These are phyloP conservation scores for Rhexocercosporidium sp. DNA, from an alignment of 2,329 filamentous ascomycete species.

Conservation along the genomic window DNA sequence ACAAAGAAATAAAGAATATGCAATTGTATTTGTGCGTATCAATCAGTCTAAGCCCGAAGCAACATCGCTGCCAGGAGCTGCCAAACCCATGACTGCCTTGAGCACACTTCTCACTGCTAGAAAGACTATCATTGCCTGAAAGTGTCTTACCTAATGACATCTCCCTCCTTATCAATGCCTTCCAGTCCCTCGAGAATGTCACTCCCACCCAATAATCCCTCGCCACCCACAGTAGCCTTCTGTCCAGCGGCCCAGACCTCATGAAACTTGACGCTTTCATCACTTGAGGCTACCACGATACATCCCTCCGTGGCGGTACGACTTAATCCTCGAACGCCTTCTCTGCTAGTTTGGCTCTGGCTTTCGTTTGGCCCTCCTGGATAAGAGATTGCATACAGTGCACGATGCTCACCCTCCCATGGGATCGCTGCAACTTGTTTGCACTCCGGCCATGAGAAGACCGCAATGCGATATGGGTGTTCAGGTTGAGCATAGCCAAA, in stretches of 20 bases:
- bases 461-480: constrained; percentile 85
- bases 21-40: background rate
- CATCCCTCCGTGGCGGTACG: constrained; percentile 74
- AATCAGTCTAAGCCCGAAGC: background rate
- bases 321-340: constrained; percentile 59
- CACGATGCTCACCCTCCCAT: constrained; percentile 79
- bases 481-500: constrained; percentile 94
- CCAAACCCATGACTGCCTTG: background rate
- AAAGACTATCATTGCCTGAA: background rate
- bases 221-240: constrained; percentile 57
- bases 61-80: background rate
- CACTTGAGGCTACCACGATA: constrained; percentile 89
- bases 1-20: background rate
- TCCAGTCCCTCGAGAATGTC: constrained; percentile 84
- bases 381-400: constrained; percentile 87
- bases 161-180: constrained; percentile 76
- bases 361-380: constrained; percentile 61
- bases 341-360: constrained; percentile 39
- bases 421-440: constrained; percentile 83
- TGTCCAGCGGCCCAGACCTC: constrained; percentile 82
- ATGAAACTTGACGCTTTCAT: constrained; percentile 93
- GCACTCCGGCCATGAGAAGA: constrained; percentile 95
- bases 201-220: constrained; percentile 77
- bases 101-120: background rate
- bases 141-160: constrained; percentile 62